Evolutionary conservation across 371 early-diverging fungal genomes (phyloP).

Genomic region (Sanchytrium tribonematis): DNA sequence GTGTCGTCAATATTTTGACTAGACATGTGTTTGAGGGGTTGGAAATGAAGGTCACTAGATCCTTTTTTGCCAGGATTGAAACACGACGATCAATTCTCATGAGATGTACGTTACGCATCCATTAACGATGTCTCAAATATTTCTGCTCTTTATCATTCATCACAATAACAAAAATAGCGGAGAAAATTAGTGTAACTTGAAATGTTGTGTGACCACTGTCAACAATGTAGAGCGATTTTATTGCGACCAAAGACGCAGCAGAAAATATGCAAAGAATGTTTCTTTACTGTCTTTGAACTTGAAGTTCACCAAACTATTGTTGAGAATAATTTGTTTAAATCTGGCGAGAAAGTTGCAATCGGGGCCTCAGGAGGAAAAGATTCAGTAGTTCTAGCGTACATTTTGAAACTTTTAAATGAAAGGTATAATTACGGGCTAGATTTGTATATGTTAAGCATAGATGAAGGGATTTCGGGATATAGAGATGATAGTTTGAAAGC

Average conservation of each 20-base stretch:
- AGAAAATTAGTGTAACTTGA: no score
- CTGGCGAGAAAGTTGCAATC: conserved; percentile 77
- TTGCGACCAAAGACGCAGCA: conserved; percentile 79
- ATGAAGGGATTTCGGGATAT: conserved; percentile 98
- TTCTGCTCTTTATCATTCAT: no score
- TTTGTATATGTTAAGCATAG: conserved; percentile 76
- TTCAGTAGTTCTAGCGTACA: conserved; percentile 91
- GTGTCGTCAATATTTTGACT: not conserved
- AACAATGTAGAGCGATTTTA: conserved; percentile 33
- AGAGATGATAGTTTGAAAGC: conserved; percentile 93
- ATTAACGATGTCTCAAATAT: no score
- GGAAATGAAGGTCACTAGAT: no score
- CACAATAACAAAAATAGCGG: no score
- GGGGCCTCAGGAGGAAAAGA: conserved; percentile 98
- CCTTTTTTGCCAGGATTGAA: no score
- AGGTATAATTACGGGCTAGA: conserved; percentile 78
- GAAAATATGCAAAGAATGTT: conserved; percentile 77
- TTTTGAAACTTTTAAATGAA: conserved; percentile 80
- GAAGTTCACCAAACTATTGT: conserved; percentile 86
- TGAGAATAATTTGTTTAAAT: conserved; percentile 48
- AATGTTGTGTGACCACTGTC: conserved; percentile 19
- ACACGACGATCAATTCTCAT: no score
- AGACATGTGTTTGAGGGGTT: not conserved
- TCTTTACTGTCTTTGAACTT: conserved; percentile 75
- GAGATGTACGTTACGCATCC: no score